Evolutionary conservation across 345 rosid genomes (phyloP), one percentile per base, ranked within the genome.

Genomic region (Murraya koenigii): DNA sequence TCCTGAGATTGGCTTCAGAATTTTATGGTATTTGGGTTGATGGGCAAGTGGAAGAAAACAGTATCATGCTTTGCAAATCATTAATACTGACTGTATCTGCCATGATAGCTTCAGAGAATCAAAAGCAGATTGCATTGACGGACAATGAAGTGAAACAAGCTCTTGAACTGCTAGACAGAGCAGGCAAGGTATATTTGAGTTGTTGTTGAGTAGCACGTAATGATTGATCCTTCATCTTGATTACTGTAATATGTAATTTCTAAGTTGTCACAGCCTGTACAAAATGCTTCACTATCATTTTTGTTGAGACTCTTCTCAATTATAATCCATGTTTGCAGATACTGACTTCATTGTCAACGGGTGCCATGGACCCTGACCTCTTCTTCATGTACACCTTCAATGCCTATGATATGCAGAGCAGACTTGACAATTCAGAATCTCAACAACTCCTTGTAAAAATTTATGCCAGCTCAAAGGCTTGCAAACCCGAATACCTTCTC

Each of bases 41-140:
- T 52, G 88, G 77, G 62, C 88, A 85, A 74, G 77, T 77, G 72
- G 91, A 88, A 71, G 97, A 90, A 84, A 86, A 76, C 78, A 66
- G 66, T 54, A 59, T 81, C 80, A 81, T 88, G 90, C 86, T 88
- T 76, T 90, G 91, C 84, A 91, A 82, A 83, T 90, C 97, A 66
- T 66, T 94, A 80, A 88, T 91, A 83, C 71, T 90, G 68, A 80
- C 88, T 47, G 90, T 91, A n/a, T 86, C 95, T 41, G 93, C 97
- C 69, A 88, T 87, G 91, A 78, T 92, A 56, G 94, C 95, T 78
- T 88, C 83, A 49, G 97, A 94, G 86, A 88, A 85, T 52, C 90
- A 87, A 78, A 91, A 73, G 79, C 83, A 88, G 78, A 77, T 64
- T 77, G 33, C 88, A 71, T 76, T 94, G 76, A 35, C 69, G 33